Base-by-base conservation (phyloP, 306 rosid genomes). In the Pterocarpus macrocarpus region DNA sequence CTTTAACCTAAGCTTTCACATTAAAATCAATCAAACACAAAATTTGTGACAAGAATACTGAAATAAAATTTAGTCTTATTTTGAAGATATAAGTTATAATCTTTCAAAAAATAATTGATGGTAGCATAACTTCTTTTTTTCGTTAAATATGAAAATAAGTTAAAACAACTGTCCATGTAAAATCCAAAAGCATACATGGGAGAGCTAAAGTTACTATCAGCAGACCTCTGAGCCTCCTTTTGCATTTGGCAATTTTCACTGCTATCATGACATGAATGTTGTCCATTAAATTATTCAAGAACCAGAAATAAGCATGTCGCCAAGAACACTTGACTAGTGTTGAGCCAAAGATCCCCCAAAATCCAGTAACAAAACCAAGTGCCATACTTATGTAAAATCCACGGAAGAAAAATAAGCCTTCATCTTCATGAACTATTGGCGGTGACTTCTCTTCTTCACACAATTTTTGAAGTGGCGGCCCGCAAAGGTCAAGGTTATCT, bases 401-500 rank as follows among this genome's bases (percentile, higher is more conserved):
- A 69, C 0, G 35, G 58, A 2, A 7, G 41, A 70, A 59, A 7
- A 59, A 0, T 7, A 6, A 44, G 32, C 15, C 0, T 8, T 50
- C 38, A 16, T 59, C 55, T 2, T 79, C 64, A 36, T 14, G 9
- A 30, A 13, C n/a, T 5, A 0, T 6, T 52, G 65, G 15, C 7
- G 15, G 4, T 13, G 50, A 2, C 4, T 10, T 28, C 7, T 3
- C 49, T n/a, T n/a, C n/a, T n/a, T n/a, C n/a, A 13, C 85, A 82
- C 2, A 8, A 0, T 36, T 49, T 69, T 0, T 36, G 2, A 0
- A 77, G 86, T 63, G 82, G 82, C 0, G 2, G 5, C 2, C 86
- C 86, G 65, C 80, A 83, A 2, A 83, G 86, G 16, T 39, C 2
- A 3, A 5, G 5, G 71, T 83, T 83, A 12, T 30, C 71, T 41